Base-by-base conservation (phyloP, 2,329 filamentous ascomycete genomes). In the Cladosporium sp. region DNA sequence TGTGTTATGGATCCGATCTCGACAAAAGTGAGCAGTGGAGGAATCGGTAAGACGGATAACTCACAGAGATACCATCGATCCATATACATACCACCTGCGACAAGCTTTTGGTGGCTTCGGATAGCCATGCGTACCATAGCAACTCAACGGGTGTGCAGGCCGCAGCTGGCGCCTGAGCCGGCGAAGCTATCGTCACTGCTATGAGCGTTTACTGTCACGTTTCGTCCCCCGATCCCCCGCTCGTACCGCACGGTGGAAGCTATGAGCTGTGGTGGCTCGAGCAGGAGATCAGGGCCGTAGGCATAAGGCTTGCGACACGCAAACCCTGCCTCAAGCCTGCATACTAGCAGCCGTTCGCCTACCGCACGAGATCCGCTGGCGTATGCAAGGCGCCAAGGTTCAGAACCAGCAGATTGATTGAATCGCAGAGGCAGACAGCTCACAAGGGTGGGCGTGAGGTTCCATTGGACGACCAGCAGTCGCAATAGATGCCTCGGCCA, bases 221-320 rank as follows among this genome's bases (percentile, higher is more conserved):
- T 25, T 23, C 14, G 16, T 48, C 26, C 58, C 57, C 59, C 48
- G 30, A 39, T 62, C 18, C 60, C 60, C 60, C 60, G 60, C 60
- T 63, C 60, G 60, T 46, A 54, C 60, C 60, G 60, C 60, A 30
- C 48, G 49, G 60, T 53, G 23, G 25, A n/a, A 58, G 56, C 56
- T 58, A 30, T 21, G 28, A 61, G 28, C 30, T 61, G n/a, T 49
- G 43, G 28, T 49, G 25, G 43, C 58, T 61, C 25, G 32, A 32
- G 43, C 28, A 49, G 30, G 26, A 14, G 26, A 14, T 54, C 51
- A 54, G 51, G 18, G 51, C 25, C 30, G 51, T 54, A 54, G 51
- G 51, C 51, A 54, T 32, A 10, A 18, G 51, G 13, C 51, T 21
- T 23, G 21, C 30, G 21, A 57, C 54, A 57, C 32, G 32, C 30